These are phyloP conservation scores for Bonia amplexicaulis DNA, from an alignment of 176 grass and related monocot species.

Conservation along the genomic window DNA sequence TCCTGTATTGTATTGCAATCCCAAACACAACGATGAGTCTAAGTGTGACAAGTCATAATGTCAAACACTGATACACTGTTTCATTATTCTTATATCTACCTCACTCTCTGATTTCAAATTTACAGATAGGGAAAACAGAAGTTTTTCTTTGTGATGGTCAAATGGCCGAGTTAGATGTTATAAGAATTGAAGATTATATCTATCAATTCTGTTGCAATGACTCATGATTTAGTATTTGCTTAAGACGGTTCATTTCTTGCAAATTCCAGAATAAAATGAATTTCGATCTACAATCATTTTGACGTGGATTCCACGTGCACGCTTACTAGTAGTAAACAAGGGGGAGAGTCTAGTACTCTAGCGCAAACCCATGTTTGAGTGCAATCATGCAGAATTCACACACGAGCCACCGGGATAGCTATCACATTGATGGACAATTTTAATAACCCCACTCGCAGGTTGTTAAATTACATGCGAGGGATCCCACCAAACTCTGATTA, in stretches of 20 bases:
- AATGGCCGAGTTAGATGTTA: constrained; percentile 97
- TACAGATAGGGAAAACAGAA: constrained; percentile 90
- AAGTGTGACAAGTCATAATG: background rate
- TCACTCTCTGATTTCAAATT: constrained; percentile 33
- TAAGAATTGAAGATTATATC: constrained; percentile 64
- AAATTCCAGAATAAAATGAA: too few relatives aligned
- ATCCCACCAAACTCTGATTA: background rate
- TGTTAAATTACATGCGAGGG: background rate
- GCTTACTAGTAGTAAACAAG: background rate
- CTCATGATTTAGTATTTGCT: too few relatives aligned
- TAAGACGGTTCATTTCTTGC: too few relatives aligned
- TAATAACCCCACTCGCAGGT: background rate
- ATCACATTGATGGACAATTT: background rate
- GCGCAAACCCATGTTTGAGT: background rate
- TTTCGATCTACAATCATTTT: too few relatives aligned
- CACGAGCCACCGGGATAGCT: background rate
- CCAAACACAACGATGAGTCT: background rate
- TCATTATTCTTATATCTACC: background rate
- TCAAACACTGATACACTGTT: constrained; percentile 1
- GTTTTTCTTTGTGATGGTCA: constrained; percentile 91
- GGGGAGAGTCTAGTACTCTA: background rate
- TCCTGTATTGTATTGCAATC: background rate
- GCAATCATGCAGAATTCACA: background rate
- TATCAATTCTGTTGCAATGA: background rate
- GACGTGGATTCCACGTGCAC: too few relatives aligned